Conservation (phyloP, 2,329 filamentous ascomycete genomes). For the Pseudonectria foliicola region DNA sequence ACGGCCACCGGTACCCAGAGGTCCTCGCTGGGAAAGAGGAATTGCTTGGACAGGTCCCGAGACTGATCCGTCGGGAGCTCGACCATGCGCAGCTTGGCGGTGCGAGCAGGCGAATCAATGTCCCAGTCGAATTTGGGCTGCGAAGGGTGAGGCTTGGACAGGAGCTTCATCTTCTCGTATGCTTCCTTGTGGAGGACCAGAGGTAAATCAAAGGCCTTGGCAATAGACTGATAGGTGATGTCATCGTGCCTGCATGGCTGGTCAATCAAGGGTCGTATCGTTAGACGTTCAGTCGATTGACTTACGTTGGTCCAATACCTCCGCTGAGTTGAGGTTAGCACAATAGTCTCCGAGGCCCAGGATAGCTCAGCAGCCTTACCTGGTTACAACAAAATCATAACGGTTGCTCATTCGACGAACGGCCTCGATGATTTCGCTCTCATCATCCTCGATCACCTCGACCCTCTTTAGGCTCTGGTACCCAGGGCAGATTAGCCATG, state of each 20-base stretch:
- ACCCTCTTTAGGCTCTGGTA: conserved; percentile 66
- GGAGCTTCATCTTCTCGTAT: conserved; percentile 72
- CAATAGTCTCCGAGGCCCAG: not conserved
- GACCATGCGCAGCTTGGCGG: conserved; percentile 85
- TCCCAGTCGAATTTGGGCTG: conserved; percentile 81
- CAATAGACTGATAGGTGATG: conserved; percentile 92
- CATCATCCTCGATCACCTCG: conserved; percentile 91
- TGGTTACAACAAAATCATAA: conserved; percentile 94
- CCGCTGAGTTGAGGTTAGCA: conserved; percentile 43
- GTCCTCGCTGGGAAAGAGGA: conserved; percentile 70
- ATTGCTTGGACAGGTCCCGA: conserved; percentile 60
- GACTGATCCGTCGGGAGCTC: conserved; percentile 69
- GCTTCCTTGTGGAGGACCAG: conserved; percentile 72
- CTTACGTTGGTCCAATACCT: conserved; percentile 90
- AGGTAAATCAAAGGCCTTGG: conserved; percentile 74
- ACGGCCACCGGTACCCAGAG: conserved; percentile 87
- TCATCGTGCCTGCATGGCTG: conserved; percentile 80
- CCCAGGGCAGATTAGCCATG: conserved; percentile 2
- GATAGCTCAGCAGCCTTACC: conserved; percentile 27
- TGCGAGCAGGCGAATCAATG: conserved; percentile 66
- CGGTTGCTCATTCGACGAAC: conserved; percentile 76
- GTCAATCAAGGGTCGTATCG: conserved; percentile 10
- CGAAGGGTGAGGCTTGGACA: conserved; percentile 66
- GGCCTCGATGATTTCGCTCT: conserved; percentile 82
- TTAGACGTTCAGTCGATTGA: not conserved